A percentile compares a stretch with the other conserved stretches of the same genome.
Conservation (phyloP, 2,329 filamentous ascomycete species). For the Hortaea werneckii region DNA sequence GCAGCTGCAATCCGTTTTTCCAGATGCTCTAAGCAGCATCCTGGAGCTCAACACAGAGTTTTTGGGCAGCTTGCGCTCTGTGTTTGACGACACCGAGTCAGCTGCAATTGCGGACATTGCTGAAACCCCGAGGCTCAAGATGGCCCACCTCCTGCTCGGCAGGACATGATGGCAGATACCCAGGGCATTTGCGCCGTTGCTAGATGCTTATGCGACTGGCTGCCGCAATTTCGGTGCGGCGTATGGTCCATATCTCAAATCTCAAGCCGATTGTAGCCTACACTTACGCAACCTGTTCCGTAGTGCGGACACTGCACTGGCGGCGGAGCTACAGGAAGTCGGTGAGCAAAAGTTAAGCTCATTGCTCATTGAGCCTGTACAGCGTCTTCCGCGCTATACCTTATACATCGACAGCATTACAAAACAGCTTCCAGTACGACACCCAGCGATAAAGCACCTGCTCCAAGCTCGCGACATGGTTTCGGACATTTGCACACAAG, state of each 20-base stretch:
- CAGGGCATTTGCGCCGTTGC: constrained; percentile 65
- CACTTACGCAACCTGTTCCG: constrained; percentile 68
- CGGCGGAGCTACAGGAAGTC: constrained; percentile 65
- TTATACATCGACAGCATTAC: constrained; percentile 94
- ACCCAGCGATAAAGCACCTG: constrained; percentile 73
- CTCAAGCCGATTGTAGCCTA: constrained; percentile 77
- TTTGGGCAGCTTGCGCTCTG: constrained; percentile 60
- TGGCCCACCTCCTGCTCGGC: constrained; percentile 29
- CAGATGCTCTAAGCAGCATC: constrained; percentile 68
- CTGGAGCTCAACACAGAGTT: constrained; percentile 74
- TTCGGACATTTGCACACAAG: constrained; percentile 91
- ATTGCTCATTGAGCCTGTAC: constrained; percentile 89
- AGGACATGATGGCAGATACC: constrained; percentile 52
- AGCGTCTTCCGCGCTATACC: constrained; percentile 87
- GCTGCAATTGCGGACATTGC: constrained; percentile 71
- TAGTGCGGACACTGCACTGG: constrained; percentile 71
- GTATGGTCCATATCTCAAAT: constrained; percentile 86
- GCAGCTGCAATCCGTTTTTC: constrained; percentile 68
- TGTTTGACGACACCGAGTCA: constrained; percentile 76
- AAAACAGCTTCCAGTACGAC: constrained; percentile 70
- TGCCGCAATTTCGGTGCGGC: constrained; percentile 87
- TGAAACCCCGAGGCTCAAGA: constrained; percentile 32
- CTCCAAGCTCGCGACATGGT: constrained; percentile 87
- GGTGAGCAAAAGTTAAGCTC: constrained; percentile 89
- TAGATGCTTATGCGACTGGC: constrained; percentile 77